Percentiles rank a stretch among this genome's conserved stretches.
These are phyloP conservation scores for Gloeostereum incarnatum DNA, from an alignment of 768 basidiomycete species.

Conservation along the genomic window DNA sequence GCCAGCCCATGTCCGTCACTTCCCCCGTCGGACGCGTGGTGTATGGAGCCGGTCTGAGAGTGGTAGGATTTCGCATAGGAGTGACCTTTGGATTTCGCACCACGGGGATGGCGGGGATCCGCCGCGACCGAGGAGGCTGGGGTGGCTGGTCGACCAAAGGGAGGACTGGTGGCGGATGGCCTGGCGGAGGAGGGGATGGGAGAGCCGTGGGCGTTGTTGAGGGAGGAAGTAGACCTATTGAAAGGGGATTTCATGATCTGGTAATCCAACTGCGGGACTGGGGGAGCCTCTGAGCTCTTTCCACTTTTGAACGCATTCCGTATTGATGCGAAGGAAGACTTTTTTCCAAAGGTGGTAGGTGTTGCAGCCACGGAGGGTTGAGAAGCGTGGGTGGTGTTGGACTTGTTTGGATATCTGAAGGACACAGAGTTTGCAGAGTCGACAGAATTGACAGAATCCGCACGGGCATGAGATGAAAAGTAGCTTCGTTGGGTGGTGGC, in stretches of 20 bases:
- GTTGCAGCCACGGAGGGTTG: slow-evolving; percentile 65
- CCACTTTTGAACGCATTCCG: slow-evolving; percentile 79
- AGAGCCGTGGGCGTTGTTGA: slow-evolving; percentile 37
- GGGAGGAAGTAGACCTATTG: slow-evolving; percentile 72
- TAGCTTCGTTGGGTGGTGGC: slow-evolving; percentile 46
- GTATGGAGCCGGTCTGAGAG: slow-evolving; percentile 68
- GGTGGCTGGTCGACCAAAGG: slow-evolving; percentile 51
- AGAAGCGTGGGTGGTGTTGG: slow-evolving; percentile 52
- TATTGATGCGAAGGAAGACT: slow-evolving; percentile 79
- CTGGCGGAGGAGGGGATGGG: slow-evolving; percentile 22
- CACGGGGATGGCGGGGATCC: slow-evolving; percentile 25
- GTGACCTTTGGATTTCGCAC: slow-evolving; percentile 46
- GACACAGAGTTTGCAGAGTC: slow-evolving; percentile 61
- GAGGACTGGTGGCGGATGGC: slow-evolving; percentile 39
- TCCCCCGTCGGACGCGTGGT: slow-evolving; percentile 60
- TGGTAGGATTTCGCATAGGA: slow-evolving; percentile 63
- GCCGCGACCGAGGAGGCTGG: slow-evolving; percentile 48
- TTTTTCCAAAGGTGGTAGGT: slow-evolving; percentile 62
- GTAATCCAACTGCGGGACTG: slow-evolving; percentile 64
- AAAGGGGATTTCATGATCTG: slow-evolving; percentile 73
- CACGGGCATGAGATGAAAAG: slow-evolving; percentile 59
- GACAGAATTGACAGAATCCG: slow-evolving; percentile 72
- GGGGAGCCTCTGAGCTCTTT: slow-evolving; percentile 57
- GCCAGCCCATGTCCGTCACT: slow-evolving; percentile 54
- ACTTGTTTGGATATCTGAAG: slow-evolving; percentile 37